phyloP scores from a whole-genome alignment of 169 alveolate species.

The Plasmodium billcollinsi region DNA sequence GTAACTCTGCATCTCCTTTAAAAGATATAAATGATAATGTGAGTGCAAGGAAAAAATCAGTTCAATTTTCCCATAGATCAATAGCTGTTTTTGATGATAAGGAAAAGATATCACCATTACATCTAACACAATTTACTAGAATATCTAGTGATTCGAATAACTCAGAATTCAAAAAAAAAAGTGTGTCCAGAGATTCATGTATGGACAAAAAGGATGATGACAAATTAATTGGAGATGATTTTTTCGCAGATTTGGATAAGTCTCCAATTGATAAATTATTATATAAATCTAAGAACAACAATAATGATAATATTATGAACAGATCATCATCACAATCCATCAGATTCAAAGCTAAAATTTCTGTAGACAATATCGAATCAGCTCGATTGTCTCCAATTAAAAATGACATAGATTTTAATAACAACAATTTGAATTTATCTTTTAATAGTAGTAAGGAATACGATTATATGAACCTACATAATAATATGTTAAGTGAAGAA shows the following conservation, averaged over 20 bases:
- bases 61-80: conserved; percentile 71
- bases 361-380: conserved; percentile 28
- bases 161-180: conserved; percentile 26
- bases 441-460: conserved; percentile 1
- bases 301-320: conserved; percentile 6
- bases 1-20: conserved; percentile 54
- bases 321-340: conserved; percentile 28
- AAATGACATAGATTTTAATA: not conserved
- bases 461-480: too few species aligned
- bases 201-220: not conserved
- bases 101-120: conserved; percentile 57
- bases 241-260: not conserved
- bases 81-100: conserved; percentile 65
- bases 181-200: conserved; percentile 17
- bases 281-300: conserved; percentile 9
- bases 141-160: conserved; percentile 71
- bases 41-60: conserved; percentile 65
- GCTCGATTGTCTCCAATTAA: conserved; percentile 50
- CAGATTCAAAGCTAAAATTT: conserved; percentile 30
- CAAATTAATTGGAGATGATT: not conserved
- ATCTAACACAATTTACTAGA: conserved; percentile 65
- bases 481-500: conserved; percentile 7
- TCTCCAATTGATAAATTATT: conserved; percentile 62
- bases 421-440: not conserved
- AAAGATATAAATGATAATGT: conserved; percentile 40